Conservation (phyloP, 805 yeast species). For the Cyberlindnera suaveolens region DNA sequence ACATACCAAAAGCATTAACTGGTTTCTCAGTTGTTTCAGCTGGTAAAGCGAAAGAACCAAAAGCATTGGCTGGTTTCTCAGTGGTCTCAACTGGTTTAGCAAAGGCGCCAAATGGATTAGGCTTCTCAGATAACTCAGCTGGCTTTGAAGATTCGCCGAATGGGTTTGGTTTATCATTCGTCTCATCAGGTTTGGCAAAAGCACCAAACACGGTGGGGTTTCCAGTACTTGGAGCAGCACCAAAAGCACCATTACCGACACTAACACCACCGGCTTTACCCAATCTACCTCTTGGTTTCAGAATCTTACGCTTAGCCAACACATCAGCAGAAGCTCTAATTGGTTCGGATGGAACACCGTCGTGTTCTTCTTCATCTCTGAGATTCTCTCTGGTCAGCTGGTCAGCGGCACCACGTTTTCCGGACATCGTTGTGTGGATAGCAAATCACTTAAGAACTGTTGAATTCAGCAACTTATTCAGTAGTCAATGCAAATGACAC, state of each 20-base stretch:
- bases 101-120: slow-evolving; percentile 11
- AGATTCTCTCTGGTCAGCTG: slow-evolving; percentile 56
- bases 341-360: slow-evolving; percentile 30
- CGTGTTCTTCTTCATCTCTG: slow-evolving; percentile 30
- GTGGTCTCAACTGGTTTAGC: slow-evolving; percentile 4
- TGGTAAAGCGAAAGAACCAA: slow-evolving; percentile 1
- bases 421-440: slow-evolving; percentile 35
- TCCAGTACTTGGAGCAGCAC: neutral
- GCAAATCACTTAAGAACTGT: slow-evolving; percentile 2
- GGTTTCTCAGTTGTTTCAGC: neutral
- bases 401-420: slow-evolving; percentile 58
- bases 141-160: slow-evolving; percentile 10
- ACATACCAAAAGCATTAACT: slow-evolving; percentile 6
- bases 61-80: slow-evolving; percentile 8
- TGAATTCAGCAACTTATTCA: too few relatives aligned
- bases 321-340: slow-evolving; percentile 52
- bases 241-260: neutral
- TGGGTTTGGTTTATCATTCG: slow-evolving; percentile 1
- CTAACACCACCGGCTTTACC: slow-evolving; percentile 11
- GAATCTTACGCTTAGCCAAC: slow-evolving; percentile 64
- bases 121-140: slow-evolving; percentile 4
- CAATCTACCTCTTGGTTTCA: slow-evolving; percentile 45
- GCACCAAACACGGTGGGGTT: too few relatives aligned
- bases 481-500: too few relatives aligned
- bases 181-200: too few relatives aligned